phyloP scores from a whole-genome alignment of 2,329 filamentous ascomycete genomes.

The Biscogniauxia sp. region DNA sequence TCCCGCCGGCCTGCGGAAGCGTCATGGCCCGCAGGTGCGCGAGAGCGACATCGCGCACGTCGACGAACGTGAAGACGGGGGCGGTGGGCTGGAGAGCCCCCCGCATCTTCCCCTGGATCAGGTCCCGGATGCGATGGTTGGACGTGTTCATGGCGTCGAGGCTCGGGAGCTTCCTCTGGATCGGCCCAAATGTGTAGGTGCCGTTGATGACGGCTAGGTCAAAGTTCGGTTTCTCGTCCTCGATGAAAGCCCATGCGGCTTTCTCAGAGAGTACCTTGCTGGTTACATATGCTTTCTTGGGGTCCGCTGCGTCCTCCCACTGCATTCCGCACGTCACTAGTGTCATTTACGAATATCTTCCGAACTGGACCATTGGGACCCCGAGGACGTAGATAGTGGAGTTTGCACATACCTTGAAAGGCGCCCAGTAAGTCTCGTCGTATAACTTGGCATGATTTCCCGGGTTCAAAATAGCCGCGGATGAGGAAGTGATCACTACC shows the following conservation, averaged over 20 bases:
- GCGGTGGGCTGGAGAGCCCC: slow-evolving; percentile 56
- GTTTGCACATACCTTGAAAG: slow-evolving; percentile 24
- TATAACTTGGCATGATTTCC: slow-evolving; percentile 37
- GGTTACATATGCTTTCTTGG: slow-evolving; percentile 31
- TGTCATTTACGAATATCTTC: background rate
- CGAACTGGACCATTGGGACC: too few species aligned
- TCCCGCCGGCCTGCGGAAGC: slow-evolving; percentile 54
- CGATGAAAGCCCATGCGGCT: slow-evolving; percentile 64
- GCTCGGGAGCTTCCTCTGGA: slow-evolving; percentile 61
- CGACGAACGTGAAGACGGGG: slow-evolving; percentile 56
- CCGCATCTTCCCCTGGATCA: slow-evolving; percentile 62
- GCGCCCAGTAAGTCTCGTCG: slow-evolving; percentile 40
- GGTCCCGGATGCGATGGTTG: slow-evolving; percentile 63
- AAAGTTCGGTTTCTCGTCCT: slow-evolving; percentile 55
- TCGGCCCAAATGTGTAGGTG: slow-evolving; percentile 61
- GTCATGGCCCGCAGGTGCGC: slow-evolving; percentile 61
- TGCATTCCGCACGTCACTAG: background rate
- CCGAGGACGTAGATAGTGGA: too few species aligned
- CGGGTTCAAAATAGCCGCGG: slow-evolving; percentile 43
- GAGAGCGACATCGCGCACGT: slow-evolving; percentile 59
- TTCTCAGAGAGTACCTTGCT: slow-evolving; percentile 64
- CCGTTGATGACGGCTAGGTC: slow-evolving; percentile 60
- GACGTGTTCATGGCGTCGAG: slow-evolving; percentile 70
- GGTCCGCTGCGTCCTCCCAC: slow-evolving; percentile 35
- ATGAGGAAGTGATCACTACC: slow-evolving; percentile 55